Evolutionary conservation across 2,329 filamentous ascomycete genomes (phyloP).

Genomic region (Fusarium haematococcum): DNA sequence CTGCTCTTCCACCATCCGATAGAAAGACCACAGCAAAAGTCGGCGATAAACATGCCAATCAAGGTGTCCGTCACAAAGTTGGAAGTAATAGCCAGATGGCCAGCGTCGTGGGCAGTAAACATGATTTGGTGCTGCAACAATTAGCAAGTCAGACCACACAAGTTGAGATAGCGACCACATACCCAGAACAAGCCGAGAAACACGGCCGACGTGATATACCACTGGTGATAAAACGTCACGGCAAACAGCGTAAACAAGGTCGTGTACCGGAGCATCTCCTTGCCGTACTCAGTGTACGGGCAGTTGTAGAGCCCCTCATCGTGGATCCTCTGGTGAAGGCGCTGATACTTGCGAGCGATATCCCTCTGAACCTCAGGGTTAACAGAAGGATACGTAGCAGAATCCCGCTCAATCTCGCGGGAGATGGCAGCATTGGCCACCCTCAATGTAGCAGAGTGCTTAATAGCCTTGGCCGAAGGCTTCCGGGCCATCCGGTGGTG

Average conservation of each 20-base stretch:
- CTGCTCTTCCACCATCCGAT: conserved; percentile 78
- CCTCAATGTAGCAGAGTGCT: conserved; percentile 16
- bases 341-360: conserved; percentile 67
- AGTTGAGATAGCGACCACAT: neutral
- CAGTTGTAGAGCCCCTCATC: conserved; percentile 70
- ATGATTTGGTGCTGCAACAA: conserved; percentile 71
- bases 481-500: conserved; percentile 16
- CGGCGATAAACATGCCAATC: conserved; percentile 72
- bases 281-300: conserved; percentile 67
- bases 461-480: neutral
- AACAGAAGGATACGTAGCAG: conserved; percentile 62
- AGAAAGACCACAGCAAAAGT: conserved; percentile 74
- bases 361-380: conserved; percentile 65
- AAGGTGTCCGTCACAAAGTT: conserved; percentile 69
- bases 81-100: conserved; percentile 71
- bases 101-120: conserved; percentile 75
- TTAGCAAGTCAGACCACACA: conserved; percentile 14
- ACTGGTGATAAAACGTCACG: conserved; percentile 58
- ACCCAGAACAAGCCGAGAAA: conserved; percentile 74
- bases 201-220: conserved; percentile 68
- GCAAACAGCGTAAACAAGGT: conserved; percentile 63
- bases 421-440: conserved; percentile 40
- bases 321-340: conserved; percentile 65
- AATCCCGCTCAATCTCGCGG: conserved; percentile 48
- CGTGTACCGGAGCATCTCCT: conserved; percentile 67